Base-by-base conservation (phyloP, 805 yeast species). In the Starmerella gropengiesseri region DNA sequence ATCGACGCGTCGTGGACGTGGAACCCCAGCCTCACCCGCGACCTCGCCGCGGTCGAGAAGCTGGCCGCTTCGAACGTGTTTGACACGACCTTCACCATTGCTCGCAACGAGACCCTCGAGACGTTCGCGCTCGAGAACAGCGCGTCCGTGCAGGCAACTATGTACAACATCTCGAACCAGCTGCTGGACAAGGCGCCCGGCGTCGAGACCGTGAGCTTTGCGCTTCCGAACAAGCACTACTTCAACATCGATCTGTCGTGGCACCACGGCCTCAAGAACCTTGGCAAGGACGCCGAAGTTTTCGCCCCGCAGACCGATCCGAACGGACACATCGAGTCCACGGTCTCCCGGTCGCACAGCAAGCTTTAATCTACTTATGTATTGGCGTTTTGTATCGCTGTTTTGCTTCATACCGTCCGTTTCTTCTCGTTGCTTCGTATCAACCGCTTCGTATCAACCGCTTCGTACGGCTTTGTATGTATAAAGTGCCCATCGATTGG, bases 71-170 rank as follows among this genome's bases (percentile, higher is more conserved):
- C 49, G 17, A 82, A 79, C 13, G 61, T 71, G 30, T 82, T 85
- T 56, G 93, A 85, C 63, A 42, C 59, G 8, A 73, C 81, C 25
- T 82, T 71, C 61, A 60, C 66, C n/a, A 57, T 60, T 12, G 91
- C 84, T 16, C 73, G 84, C 55, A 67, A 66, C 30, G 71, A 74
- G 55, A 85, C 95, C 1, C 70, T 86, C 55, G 79, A 75, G 42
- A 69, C 71, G 46, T 87, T 87, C 63, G 95, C 95, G 14, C 61
- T 72, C 39, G 95, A 87, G 63, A 76, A 83, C 62, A 83, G 94
- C 8, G 76, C 95, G n/a, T 81, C 94, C 20, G 96, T 87, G 36
- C 96, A 87, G 68, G 95, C 94, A 35, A 87, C 95, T 46, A 89
- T 87, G 95, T 87, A 75, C 70, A 82, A 85, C 71, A 87, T 87